Base-by-base conservation (phyloP, 176 grass and related monocot species). In the Eleusine indica region DNA sequence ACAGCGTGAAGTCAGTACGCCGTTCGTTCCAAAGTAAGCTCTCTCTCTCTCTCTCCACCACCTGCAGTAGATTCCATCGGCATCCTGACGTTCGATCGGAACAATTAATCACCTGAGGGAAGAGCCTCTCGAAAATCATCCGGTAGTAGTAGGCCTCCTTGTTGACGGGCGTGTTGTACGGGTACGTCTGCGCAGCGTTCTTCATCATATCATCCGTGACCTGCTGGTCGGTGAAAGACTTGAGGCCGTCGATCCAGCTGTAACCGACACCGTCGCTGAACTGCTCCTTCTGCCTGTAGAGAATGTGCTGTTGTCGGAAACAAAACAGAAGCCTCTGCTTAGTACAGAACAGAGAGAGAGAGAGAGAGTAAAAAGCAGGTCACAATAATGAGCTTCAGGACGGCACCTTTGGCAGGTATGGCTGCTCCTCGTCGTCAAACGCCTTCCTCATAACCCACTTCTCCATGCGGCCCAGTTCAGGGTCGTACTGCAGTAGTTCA, bases 271-370 rank as follows among this genome's bases (percentile, higher is more conserved):
- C 97, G 12, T 99, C 97, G 32, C 97, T 99, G 89, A 99, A 99
- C 35, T 99, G 97, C 65, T 99, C 97, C 58, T 99, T 99, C 87
- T 99, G 97, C 87, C 97, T 92, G 62, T 99, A 99, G 9, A 99
- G 93, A 58, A 99, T 96, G 73, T 96, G 91, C 97, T 99, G 89
- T 52, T 65, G 62, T 88, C 46, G 37, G 66, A 29, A 14, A 67
- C 10, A 58, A 39, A 42, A 9, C 40, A 69, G 16, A 58, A 61
- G 7, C 62, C 12, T 74, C 43, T 68, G 73, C n/a, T 82, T 58
- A 79, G 80, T 43, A 68, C 47, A 71, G 64, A 3, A 61, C 21
- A 56, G 43, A 7, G 2, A 61, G 69, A 2, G 44, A 47, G 44
- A 11, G 44, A 12, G 6, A 25, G 6, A 22, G 37, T 18, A 9